Evolutionary conservation across 176 grass and related monocot genomes (phyloP).

Genomic region (Oryza punctata): DNA sequence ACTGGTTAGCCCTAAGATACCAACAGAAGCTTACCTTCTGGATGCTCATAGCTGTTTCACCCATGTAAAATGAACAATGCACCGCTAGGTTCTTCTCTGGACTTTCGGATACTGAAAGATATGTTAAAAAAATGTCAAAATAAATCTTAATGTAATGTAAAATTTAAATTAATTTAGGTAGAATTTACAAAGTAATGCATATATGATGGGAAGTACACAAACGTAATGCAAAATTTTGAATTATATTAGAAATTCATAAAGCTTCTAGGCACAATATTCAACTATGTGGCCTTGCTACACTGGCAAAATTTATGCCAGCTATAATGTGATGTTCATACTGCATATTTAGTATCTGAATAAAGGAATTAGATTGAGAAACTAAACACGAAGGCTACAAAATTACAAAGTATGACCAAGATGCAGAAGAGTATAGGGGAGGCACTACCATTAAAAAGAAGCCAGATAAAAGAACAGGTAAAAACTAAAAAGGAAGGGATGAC

Average conservation of each 20-base stretch:
- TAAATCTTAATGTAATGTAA: neutral
- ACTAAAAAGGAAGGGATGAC: neutral
- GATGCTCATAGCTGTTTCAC: slow-evolving; percentile 96
- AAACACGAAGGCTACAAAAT: neutral
- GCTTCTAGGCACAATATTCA: slow-evolving; percentile 4
- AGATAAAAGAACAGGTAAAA: neutral
- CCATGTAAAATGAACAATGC: slow-evolving; percentile 96
- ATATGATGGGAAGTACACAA: neutral
- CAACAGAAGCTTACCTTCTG: slow-evolving; percentile 61
- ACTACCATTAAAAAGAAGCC: neutral
- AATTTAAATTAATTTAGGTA: slow-evolving; percentile 19
- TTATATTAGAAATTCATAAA: neutral
- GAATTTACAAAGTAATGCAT: neutral
- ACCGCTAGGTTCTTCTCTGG: slow-evolving; percentile 86
- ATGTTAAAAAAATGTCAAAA: slow-evolving; percentile 26
- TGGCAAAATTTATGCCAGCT: neutral
- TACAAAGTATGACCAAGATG: slow-evolving; percentile 7
- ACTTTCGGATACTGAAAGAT: slow-evolving; percentile 78
- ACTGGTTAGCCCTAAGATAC: slow-evolving; percentile 15
- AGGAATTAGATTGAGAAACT: neutral
- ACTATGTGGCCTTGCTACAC: neutral
- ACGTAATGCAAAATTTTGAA: neutral
- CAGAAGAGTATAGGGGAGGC: neutral
- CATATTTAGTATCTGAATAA: slow-evolving; percentile 24
- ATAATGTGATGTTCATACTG: neutral